Base-by-base conservation (phyloP, 352 stramenopile genomes). In the Globisporangium mamillatum region DNA sequence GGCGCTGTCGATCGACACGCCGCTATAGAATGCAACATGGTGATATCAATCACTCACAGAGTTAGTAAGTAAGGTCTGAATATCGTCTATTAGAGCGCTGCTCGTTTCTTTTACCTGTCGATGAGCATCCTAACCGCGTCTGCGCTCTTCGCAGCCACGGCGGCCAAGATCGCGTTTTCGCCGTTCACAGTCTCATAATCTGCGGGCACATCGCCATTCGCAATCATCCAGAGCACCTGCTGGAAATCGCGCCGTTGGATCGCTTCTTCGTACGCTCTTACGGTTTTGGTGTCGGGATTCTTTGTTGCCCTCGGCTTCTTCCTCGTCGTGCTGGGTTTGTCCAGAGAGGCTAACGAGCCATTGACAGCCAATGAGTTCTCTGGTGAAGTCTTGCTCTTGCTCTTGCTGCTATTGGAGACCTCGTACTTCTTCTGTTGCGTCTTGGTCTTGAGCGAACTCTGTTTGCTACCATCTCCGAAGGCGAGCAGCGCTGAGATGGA, bases 191-290 rank as follows among this genome's bases (percentile, higher is more conserved):
- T 90, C 74, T 94, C 86, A 29, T 85, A 77, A 20, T 80, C 73
- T 2, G 73, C 77, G 18, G 67, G 55, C 2, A 90, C 75, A 22
- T 86, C 76, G 0, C 70, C 81, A 46, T 81, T 91, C 32, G 77
- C 80, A 29, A 94, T 87, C 74, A 91, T 74, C 86, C 84, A 94
- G 25, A 94, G 64, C 53, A 89, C 75, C 4, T 74, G 58, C 25
- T 77, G 64, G 53, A 94, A 89, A 53, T 94, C 84, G 16, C 82
- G 75, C 36, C 78, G 76, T 25, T 73, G 72, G 14, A 92, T 66
- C n/a, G 83, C 80, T 25, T 84, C 71, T 57, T 91, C 83, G 34
- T 77, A 89, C 24, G 75, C 69, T 46, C 24, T 46, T 14, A 66
- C 8, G 1, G 53, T 5, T 60, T 69, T 68, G 16, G 29, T 5